Percentiles rank a stretch among this genome's conserved stretches.
Conservation (phyloP, 1,284 basidiomycete genomes). For the Naganishia cerealis region DNA sequence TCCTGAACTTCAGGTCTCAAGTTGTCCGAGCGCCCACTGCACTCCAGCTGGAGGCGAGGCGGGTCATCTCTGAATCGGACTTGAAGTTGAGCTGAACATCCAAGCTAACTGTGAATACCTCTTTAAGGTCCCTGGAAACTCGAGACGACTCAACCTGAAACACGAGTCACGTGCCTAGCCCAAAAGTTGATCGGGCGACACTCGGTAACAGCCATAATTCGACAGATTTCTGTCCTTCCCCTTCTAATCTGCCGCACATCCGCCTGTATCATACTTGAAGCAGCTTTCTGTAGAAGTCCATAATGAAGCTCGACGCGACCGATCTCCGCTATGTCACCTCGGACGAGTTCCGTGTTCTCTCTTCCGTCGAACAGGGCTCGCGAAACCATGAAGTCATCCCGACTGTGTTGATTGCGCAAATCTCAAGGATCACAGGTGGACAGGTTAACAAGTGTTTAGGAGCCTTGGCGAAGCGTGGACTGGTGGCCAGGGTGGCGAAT, state of each 20-base stretch:
- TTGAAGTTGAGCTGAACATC: too few relatives aligned
- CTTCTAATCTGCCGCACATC: not conserved
- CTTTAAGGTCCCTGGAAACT: too few relatives aligned
- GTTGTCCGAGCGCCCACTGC: too few relatives aligned
- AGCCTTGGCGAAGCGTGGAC: constrained; percentile 82
- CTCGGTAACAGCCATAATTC: not conserved
- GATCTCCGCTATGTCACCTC: constrained; percentile 88
- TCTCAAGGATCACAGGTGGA: constrained; percentile 84
- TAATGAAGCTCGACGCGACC: constrained; percentile 90
- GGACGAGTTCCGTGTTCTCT: constrained; percentile 88
- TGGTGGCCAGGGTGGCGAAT: constrained; percentile 87
- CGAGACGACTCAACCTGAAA: constrained; percentile 11
- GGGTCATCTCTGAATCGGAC: too few relatives aligned
- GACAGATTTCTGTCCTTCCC: not conserved
- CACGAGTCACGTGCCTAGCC: not conserved
- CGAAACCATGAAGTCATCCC: constrained; percentile 98
- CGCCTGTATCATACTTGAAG: not conserved
- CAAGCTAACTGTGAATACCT: too few relatives aligned
- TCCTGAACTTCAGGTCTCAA: too few relatives aligned
- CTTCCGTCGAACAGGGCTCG: constrained; percentile 91
- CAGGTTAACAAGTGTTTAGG: constrained; percentile 92
- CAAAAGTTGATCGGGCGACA: constrained; percentile 16
- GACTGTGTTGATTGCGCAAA: constrained; percentile 77
- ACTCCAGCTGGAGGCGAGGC: too few relatives aligned
- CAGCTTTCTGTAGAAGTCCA: constrained; percentile 14